Conservation (phyloP, 164 flowering plant species). For the Stephania yunnanensis region DNA sequence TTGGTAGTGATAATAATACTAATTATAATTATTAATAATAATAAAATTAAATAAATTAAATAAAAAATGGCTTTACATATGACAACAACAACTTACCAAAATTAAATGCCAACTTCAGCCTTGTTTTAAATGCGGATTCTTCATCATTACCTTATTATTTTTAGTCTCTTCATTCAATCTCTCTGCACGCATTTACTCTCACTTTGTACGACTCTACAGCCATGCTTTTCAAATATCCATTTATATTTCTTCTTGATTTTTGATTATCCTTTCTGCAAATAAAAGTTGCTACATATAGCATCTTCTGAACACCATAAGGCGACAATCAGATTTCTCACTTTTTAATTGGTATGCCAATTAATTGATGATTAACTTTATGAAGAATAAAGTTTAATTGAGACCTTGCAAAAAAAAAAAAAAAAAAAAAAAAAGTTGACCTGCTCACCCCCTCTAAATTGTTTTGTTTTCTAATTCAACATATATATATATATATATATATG, state of each 20-base stretch:
- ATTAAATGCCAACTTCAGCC: background rate
- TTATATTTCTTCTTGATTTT: background rate
- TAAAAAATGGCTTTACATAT: background rate
- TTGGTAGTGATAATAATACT: no score
- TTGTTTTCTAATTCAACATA: no score
- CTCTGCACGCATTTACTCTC: constrained; percentile 16
- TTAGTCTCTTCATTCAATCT: constrained; percentile 14
- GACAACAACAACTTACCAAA: constrained; percentile 3
- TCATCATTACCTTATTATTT: constrained; percentile 50
- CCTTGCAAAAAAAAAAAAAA: no score
- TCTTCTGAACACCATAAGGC: no score
- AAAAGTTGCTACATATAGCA: no score
- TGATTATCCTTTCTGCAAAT: background rate
- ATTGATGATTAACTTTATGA: no score
- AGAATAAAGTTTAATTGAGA: no score
- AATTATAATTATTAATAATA: background rate
- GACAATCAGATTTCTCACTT: no score
- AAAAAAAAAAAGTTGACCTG: no score
- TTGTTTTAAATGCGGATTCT: constrained; percentile 9
- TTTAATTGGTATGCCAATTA: no score
- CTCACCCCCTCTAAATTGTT: no score
- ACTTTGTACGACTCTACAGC: constrained; percentile 8
- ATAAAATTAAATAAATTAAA: constrained; percentile 10
- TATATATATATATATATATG: no score
- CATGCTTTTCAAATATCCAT: background rate